Conservation (phyloP, 2,329 filamentous ascomycete species). For the Monascus ruber region DNA sequence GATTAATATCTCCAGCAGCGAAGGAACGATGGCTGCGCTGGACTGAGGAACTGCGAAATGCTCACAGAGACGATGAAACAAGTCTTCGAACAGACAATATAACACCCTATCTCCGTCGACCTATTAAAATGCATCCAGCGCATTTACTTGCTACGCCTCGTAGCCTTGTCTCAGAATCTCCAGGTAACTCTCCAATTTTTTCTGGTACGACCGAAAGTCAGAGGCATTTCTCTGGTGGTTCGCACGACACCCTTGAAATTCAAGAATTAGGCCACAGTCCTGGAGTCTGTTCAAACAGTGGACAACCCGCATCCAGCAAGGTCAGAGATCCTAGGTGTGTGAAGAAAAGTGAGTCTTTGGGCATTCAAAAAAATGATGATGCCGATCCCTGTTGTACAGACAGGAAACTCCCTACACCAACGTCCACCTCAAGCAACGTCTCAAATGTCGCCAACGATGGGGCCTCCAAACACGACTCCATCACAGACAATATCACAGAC, state of each 20-base stretch:
- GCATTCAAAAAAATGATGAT: not conserved
- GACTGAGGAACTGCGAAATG: constrained; percentile 48
- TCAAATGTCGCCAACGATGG: not conserved
- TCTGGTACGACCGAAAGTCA: not conserved
- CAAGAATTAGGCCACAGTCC: not conserved
- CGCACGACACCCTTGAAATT: not conserved
- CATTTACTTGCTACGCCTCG: constrained; percentile 1
- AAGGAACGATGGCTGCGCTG: constrained; percentile 69
- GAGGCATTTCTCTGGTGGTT: not conserved
- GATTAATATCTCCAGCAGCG: constrained; percentile 68
- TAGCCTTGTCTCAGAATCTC: not conserved
- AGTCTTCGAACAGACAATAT: not conserved
- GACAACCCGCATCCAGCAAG: not conserved
- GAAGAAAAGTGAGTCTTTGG: not conserved
- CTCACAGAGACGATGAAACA: constrained; percentile 13
- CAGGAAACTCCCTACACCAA: too few relatives aligned
- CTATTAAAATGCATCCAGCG: constrained; percentile 12
- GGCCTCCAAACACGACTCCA: constrained; percentile 1
- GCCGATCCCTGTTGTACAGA: not conserved
- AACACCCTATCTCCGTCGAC: constrained; percentile 5
- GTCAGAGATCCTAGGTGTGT: not conserved
- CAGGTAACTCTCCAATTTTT: not conserved
- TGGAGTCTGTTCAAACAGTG: not conserved
- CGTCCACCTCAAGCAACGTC: not conserved
- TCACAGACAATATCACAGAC: constrained; percentile 64